phyloP scores from a whole-genome alignment of 169 alveolate species.

The Cryptosporidium parvum region DNA sequence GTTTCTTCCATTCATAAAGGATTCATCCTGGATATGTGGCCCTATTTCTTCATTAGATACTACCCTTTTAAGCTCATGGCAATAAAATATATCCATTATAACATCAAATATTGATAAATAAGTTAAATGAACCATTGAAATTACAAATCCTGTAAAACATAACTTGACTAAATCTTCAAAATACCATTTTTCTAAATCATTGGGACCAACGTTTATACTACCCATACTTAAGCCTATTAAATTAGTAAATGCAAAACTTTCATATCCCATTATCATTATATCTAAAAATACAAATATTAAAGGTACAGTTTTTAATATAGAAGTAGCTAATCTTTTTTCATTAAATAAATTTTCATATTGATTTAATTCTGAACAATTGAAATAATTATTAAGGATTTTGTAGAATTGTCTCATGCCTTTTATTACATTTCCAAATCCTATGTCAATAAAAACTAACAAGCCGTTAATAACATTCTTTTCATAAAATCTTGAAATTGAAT shows the following conservation, averaged over 20 bases:
- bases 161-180: slow-evolving; percentile 2
- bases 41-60: background rate
- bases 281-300: slow-evolving; percentile 30
- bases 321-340: slow-evolving; percentile 19
- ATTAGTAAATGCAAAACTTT: slow-evolving; percentile 47
- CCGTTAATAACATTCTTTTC: slow-evolving; percentile 24
- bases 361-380: slow-evolving; percentile 13
- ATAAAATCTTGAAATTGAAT: slow-evolving; percentile 6
- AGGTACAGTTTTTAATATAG: slow-evolving; percentile 47
- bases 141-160: slow-evolving; percentile 11
- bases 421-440: slow-evolving; percentile 20
- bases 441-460: slow-evolving; percentile 7
- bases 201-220: slow-evolving; percentile 23
- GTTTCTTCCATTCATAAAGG: background rate
- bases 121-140: slow-evolving; percentile 11
- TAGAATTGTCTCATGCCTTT: slow-evolving; percentile 12
- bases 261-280: slow-evolving; percentile 39
- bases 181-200: slow-evolving; percentile 12
- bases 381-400: background rate
- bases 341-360: slow-evolving; percentile 33
- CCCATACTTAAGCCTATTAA: background rate
- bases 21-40: background rate
- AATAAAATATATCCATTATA: slow-evolving; percentile 54
- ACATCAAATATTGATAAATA: slow-evolving; percentile 43
- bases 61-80: slow-evolving; percentile 59